Base-by-base conservation (phyloP, 257 asterid genomes). In the Solanum chmielewskii region DNA sequence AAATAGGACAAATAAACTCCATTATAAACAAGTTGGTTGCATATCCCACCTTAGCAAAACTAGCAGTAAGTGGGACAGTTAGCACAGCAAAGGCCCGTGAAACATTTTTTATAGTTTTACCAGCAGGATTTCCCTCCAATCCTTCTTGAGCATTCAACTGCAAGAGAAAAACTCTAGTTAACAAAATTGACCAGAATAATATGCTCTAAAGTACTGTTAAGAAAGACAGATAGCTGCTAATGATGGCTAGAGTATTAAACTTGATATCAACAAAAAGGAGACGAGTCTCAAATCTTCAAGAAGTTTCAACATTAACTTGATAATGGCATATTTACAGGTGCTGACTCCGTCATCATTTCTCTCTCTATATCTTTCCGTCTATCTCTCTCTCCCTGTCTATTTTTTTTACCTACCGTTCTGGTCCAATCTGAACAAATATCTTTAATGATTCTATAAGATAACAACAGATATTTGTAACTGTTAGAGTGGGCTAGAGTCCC, bases 61-160 rank as follows among this genome's bases (percentile, higher is more conserved):
- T 87, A 21, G 92, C 90, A 74, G 99, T 97, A 11, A 97, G 85
- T 87, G 98, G 98, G 87, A 96, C 66, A n/a, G 98, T 88, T 68
- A 94, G 86, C 84, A 91, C 96, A 3, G 98, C 99, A 88, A 97
- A 97, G 49, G 42, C 95, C 90, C 98, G 93, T 18, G 94, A 92
- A 89, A 93, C 95, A 88, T 91, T 94, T 91, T 95, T 97, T 52
- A 97, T 93, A 69, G 90, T 91, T 62, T 73, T 76, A 82, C 94
- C 96, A 85, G 89, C 85, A 59, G 98, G 94, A 89, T 93, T 97
- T 84, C 99, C 98, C 92, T 95, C 98, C 95, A 97, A 84, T 49
- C 99, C 99, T 90, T 97, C 99, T 87, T 93, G 98, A 76, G 93
- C 93, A 88, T 97, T 97, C 84, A 87, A 91, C 99, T 97, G 87